phyloP scores from a whole-genome alignment of 148 eudicot species.

The Persicaria maculosa region DNA sequence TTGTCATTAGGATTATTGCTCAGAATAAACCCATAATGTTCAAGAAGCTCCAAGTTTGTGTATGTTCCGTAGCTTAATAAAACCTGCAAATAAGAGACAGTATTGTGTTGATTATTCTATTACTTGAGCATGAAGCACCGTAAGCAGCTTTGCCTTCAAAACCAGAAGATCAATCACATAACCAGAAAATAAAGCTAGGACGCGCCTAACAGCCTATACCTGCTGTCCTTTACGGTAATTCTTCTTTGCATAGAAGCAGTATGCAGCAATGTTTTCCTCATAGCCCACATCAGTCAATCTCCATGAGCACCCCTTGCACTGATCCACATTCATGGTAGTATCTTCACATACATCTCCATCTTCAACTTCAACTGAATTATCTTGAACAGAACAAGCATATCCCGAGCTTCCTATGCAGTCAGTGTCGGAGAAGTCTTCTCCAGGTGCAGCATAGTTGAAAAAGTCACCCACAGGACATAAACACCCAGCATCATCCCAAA shows the following conservation, averaged over 20 bases:
- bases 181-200: background rate
- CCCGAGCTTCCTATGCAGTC: slow-evolving; percentile 17
- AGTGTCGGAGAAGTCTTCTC: slow-evolving; percentile 38
- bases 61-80: slow-evolving; percentile 91
- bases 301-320: slow-evolving; percentile 18
- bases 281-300: slow-evolving; percentile 88
- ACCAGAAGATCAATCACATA: no score
- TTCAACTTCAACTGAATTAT: slow-evolving; percentile 16
- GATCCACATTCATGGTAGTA: slow-evolving; percentile 20
- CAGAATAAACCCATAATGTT: slow-evolving; percentile 88
- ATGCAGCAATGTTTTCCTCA: slow-evolving; percentile 53
- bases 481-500: slow-evolving; percentile 95
- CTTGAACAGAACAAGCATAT: slow-evolving; percentile 17
- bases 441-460: slow-evolving; percentile 88
- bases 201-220: slow-evolving; percentile 30
- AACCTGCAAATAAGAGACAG: slow-evolving; percentile 41
- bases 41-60: slow-evolving; percentile 96
- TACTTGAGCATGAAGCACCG: background rate
- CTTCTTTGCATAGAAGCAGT: slow-evolving; percentile 79
- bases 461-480: slow-evolving; percentile 96
- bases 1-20: slow-evolving; percentile 72
- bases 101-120: background rate
- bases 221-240: slow-evolving; percentile 67
- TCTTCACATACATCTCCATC: slow-evolving; percentile 20
- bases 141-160: background rate